Evolutionary conservation across 2,329 filamentous ascomycete species (phyloP), one percentile per base, ranked within the genome.

Genomic region (Neurospora sp.): DNA sequence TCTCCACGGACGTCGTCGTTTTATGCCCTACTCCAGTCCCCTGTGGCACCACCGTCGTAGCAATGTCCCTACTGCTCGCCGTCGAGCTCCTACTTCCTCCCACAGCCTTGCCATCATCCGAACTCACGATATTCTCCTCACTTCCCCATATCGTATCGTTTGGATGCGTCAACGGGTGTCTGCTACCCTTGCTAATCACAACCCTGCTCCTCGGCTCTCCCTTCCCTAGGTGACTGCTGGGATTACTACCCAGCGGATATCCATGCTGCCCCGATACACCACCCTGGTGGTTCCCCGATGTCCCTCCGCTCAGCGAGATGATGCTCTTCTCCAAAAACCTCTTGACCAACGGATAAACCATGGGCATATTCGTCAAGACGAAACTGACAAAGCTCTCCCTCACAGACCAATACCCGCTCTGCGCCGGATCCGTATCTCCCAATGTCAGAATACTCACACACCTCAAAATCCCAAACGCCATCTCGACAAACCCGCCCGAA

Each of bases 401-500:
- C 69, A 80, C 76, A 38, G 80, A 80, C 80, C 80, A 81, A 72
- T 78, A 79, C 3, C 78, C 78, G 1, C 76, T 78, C 69, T 78
- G 76, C 6, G 78, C 75, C 0, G 77, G 73, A 38, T 79, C 78
- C n/a, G 67, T 71, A 39, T 79, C 75, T 17, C 77, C 77, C 33
- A 78, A 75, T 13, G 78, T 82, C 19, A 85, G 73, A 43, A 85
- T 84, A 19, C 83, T 77, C 1, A 82, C 81, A 66, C 81, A 84
- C 68, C 84, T 82, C 9, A 86, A 75, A 70, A 85, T 83, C 0
- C 84, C 84, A 38, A 82, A 82, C 17, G 82, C 80, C 78, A 85
- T 85, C 68, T 85, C 82, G 70, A 86, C 82, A 10, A 84, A 76
- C 3, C 83, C 84, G 39, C 84, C 84, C 67, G 82, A 81, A 75